phyloP scores from a whole-genome alignment of 2,329 filamentous ascomycete genomes.

The Fusarium poae region DNA sequence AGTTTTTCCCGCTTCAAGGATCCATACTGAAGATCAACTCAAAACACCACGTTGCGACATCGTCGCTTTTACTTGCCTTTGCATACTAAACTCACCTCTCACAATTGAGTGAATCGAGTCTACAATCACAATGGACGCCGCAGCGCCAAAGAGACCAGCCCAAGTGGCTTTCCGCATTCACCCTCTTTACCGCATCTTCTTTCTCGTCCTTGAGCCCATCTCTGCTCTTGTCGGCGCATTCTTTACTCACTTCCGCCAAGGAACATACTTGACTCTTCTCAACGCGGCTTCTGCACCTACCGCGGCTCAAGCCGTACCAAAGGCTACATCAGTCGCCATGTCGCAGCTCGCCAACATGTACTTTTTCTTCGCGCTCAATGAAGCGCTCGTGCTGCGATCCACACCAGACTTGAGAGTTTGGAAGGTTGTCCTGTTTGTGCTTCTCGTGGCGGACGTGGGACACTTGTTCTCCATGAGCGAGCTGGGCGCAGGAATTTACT shows the following conservation, averaged over 20 bases:
- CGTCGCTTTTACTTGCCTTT: not conserved
- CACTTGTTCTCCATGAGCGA: conserved; percentile 76
- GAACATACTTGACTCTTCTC: conserved; percentile 73
- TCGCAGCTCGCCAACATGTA: conserved; percentile 85
- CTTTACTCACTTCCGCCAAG: conserved; percentile 63
- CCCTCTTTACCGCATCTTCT: conserved; percentile 76
- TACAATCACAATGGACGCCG: conserved; percentile 43
- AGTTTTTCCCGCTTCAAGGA: conserved; percentile 44
- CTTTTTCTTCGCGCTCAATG: conserved; percentile 80
- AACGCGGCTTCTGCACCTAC: conserved; percentile 62
- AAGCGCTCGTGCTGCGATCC: conserved; percentile 79
- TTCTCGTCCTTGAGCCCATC: conserved; percentile 77
- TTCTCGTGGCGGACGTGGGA: conserved; percentile 81
- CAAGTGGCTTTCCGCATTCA: conserved; percentile 65
- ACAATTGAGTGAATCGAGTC: not conserved
- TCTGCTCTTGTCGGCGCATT: conserved; percentile 67
- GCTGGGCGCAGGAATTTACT: conserved; percentile 74
- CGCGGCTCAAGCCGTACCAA: conserved; percentile 58
- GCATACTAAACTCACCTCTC: conserved; percentile 9
- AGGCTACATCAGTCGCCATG: conserved; percentile 74
- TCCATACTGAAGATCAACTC: conserved; percentile 19
- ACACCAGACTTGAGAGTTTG: conserved; percentile 78
- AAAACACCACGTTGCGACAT: conserved; percentile 28
- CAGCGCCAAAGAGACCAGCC: conserved; percentile 32
- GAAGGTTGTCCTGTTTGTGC: conserved; percentile 73